Conservation (phyloP, 257 asterid species). For the Coffea canephora region DNA sequence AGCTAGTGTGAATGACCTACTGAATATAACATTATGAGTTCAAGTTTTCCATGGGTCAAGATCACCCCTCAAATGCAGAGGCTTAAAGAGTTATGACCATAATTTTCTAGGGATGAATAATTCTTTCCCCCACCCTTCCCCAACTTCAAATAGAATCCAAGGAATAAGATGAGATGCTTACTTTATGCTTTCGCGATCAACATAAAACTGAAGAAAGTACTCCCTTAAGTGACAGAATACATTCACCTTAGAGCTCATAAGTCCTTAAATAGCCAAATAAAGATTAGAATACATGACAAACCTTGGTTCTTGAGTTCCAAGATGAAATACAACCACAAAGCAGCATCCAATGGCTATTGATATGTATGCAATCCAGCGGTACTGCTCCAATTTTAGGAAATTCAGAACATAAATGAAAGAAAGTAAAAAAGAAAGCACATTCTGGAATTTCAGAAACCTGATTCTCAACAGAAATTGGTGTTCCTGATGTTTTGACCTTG, state of each 20-base stretch:
- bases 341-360: conserved; percentile 81
- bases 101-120: neutral
- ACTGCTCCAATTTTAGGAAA: conserved; percentile 43
- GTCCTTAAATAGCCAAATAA: conserved; percentile 13
- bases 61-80: neutral
- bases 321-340: conserved; percentile 62
- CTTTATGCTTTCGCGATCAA: neutral
- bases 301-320: conserved; percentile 95
- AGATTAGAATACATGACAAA: conserved; percentile 25
- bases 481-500: conserved; percentile 41
- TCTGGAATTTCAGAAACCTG: conserved; percentile 46
- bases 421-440: conserved; percentile 8
- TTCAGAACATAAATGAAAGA: conserved; percentile 16
- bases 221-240: neutral
- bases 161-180: neutral
- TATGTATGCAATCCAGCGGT: conserved; percentile 81
- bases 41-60: neutral
- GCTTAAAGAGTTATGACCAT: too few relatives aligned
- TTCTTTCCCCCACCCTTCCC: neutral
- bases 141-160: neutral
- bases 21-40: neutral
- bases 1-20: neutral
- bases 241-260: conserved; percentile 1
- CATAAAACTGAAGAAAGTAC: neutral
- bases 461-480: conserved; percentile 49